phyloP scores from a whole-genome alignment of 2,329 filamentous ascomycete species.

The Clonostachys solani region DNA sequence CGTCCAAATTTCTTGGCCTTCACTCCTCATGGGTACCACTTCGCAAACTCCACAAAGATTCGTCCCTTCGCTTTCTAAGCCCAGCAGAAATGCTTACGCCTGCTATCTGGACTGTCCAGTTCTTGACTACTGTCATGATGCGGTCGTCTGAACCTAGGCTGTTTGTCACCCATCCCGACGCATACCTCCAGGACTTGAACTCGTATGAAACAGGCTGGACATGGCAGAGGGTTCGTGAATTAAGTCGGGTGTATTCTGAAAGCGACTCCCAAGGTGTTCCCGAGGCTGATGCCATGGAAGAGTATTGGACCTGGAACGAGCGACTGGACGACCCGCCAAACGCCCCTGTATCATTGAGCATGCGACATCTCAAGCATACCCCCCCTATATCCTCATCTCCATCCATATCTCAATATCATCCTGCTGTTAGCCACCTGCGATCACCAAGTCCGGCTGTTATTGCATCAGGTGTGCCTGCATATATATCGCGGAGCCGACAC shows the following conservation, averaged over 20 bases:
- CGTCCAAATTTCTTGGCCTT: constrained; percentile 52
- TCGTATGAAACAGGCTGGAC: constrained; percentile 57
- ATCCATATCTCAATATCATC: constrained; percentile 5
- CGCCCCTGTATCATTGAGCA: constrained; percentile 34
- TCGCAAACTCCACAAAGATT: constrained; percentile 71
- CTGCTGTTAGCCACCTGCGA: constrained; percentile 30
- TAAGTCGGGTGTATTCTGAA: constrained; percentile 53
- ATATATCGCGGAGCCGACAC: constrained; percentile 27
- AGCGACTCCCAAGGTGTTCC: constrained; percentile 40
- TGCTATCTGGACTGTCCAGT: constrained; percentile 66
- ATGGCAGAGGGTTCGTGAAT: constrained; percentile 64
- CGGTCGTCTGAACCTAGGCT: constrained; percentile 62
- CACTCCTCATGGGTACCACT: constrained; percentile 70
- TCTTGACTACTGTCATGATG: constrained; percentile 72
- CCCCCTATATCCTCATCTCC: constrained; percentile 26
- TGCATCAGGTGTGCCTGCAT: constrained; percentile 31
- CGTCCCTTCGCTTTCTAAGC: constrained; percentile 65
- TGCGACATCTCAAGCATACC: constrained; percentile 33
- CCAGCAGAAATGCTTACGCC: constrained; percentile 71
- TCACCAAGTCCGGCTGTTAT: constrained; percentile 22
- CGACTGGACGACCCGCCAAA: constrained; percentile 55
- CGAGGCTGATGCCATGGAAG: constrained; percentile 58
- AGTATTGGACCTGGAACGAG: constrained; percentile 65
- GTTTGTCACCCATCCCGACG: constrained; percentile 71
- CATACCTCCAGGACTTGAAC: constrained; percentile 63